A percentile compares a stretch with the other conserved stretches of the same genome.
These are phyloP conservation scores for Petunia axillaris DNA, from an alignment of 257 asterid species.

Conservation along the genomic window DNA sequence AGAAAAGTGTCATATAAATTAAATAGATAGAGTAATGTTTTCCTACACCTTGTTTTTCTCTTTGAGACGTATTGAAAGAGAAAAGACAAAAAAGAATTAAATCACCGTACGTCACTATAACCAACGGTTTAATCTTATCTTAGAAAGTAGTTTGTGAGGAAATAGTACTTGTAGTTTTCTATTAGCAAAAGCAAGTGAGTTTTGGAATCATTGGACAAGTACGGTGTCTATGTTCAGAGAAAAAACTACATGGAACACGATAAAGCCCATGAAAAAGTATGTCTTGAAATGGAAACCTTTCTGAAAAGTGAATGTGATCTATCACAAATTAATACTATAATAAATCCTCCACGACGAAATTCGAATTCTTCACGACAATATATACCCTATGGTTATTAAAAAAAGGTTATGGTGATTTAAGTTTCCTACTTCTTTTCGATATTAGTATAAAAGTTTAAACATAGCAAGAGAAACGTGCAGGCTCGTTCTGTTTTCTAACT, in stretches of 20 bases:
- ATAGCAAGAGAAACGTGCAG: constrained; percentile 19
- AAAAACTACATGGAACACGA: background rate
- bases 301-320: background rate
- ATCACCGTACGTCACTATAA: background rate
- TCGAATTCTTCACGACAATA: too few species aligned
- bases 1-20: background rate
- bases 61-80: background rate
- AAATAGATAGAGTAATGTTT: background rate
- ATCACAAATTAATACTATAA: background rate
- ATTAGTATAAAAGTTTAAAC: background rate
- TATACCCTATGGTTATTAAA: too few species aligned
- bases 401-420: background rate
- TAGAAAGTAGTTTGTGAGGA: background rate
- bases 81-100: background rate
- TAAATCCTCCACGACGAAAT: too few species aligned
- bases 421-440: background rate
- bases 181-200: too few species aligned
- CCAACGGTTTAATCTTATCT: constrained; percentile 3
- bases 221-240: background rate
- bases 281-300: background rate
- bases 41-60: too few species aligned
- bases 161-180: background rate
- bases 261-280: background rate
- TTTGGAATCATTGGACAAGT: too few species aligned
- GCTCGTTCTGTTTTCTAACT: background rate